Conservation (phyloP, 1,139 yeast genomes). For the Geotrichum siamense region DNA sequence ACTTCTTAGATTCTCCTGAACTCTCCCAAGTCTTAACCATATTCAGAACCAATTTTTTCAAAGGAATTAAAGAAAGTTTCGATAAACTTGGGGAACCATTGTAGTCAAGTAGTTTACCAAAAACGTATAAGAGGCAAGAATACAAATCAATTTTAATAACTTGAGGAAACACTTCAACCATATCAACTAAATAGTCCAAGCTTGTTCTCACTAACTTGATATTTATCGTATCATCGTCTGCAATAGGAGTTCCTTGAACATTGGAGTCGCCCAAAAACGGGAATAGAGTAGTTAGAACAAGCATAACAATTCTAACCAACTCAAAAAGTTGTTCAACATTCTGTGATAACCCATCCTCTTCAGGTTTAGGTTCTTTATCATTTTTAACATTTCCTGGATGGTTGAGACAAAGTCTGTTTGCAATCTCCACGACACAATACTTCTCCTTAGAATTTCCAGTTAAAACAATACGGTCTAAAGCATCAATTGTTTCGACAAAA, state of each 20-base stretch:
- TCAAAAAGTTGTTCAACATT: conserved; percentile 78
- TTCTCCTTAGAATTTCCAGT: conserved; percentile 52
- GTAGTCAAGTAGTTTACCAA: conserved; percentile 54
- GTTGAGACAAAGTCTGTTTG: conserved; percentile 41
- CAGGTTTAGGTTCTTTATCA: conserved; percentile 29
- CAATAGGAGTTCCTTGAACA: conserved; percentile 28
- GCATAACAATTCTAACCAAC: conserved; percentile 61
- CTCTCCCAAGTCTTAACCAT: conserved; percentile 27
- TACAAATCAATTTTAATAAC: conserved; percentile 63
- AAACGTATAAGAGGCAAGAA: conserved; percentile 59
- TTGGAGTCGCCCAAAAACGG: conserved; percentile 47
- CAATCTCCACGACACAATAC: conserved; percentile 48
- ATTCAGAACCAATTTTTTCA: conserved; percentile 30
- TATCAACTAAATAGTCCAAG: conserved; percentile 50
- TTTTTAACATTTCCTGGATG: conserved; percentile 30
- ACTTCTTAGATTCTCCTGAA: conserved; percentile 22
- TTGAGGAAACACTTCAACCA: conserved; percentile 58
- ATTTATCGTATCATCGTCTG: conserved; percentile 26
- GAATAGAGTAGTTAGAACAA: conserved; percentile 52
- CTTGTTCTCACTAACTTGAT: conserved; percentile 39
- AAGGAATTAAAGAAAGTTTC: conserved; percentile 30
- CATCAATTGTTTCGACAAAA: conserved; percentile 67
- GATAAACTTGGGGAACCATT: conserved; percentile 24
- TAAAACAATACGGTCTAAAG: conserved; percentile 64
- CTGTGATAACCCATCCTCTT: conserved; percentile 40